Conservation (phyloP, 805 yeast species). For the Metschnikowia hibisci region DNA sequence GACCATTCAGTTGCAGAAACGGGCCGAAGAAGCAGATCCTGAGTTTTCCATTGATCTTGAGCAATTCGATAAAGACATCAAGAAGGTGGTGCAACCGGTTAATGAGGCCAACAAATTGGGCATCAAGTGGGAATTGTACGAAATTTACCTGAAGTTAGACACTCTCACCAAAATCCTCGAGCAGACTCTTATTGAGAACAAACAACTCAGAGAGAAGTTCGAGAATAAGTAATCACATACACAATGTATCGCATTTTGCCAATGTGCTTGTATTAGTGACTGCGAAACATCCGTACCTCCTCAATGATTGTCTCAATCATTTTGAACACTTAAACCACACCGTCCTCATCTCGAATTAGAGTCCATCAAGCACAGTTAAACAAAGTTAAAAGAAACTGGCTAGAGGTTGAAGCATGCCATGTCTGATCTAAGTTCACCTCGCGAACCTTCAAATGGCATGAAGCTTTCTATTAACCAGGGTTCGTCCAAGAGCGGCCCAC, state of each 20-base stretch:
- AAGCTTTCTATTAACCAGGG: slow-evolving; percentile 24
- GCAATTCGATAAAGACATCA: slow-evolving; percentile 50
- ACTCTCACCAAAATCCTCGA: slow-evolving; percentile 40
- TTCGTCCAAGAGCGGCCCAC: slow-evolving; percentile 5
- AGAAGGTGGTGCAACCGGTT: slow-evolving; percentile 55
- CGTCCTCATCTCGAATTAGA: not conserved
- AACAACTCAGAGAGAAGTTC: slow-evolving; percentile 16
- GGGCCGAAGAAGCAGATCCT: slow-evolving; percentile 68
- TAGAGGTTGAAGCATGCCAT: not conserved
- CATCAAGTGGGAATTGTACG: slow-evolving; percentile 61
- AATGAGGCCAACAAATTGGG: slow-evolving; percentile 51
- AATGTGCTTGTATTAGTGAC: not conserved
- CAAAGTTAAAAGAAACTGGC: not conserved
- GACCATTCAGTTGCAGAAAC: slow-evolving; percentile 46
- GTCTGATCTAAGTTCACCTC: slow-evolving; percentile 9
- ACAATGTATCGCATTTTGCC: not conserved
- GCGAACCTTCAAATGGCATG: slow-evolving; percentile 33
- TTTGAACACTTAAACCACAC: not conserved
- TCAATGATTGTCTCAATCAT: not conserved
- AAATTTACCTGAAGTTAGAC: slow-evolving; percentile 50
- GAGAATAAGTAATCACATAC: not conserved
- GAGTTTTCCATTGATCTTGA: slow-evolving; percentile 51
- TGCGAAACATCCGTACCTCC: slow-evolving; percentile 5
- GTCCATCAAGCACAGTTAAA: not conserved
- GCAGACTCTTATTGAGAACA: slow-evolving; percentile 33